These are phyloP conservation scores for Drechslerella coelobrocha DNA, from an alignment of 2,329 filamentous ascomycete species.

Conservation along the genomic window DNA sequence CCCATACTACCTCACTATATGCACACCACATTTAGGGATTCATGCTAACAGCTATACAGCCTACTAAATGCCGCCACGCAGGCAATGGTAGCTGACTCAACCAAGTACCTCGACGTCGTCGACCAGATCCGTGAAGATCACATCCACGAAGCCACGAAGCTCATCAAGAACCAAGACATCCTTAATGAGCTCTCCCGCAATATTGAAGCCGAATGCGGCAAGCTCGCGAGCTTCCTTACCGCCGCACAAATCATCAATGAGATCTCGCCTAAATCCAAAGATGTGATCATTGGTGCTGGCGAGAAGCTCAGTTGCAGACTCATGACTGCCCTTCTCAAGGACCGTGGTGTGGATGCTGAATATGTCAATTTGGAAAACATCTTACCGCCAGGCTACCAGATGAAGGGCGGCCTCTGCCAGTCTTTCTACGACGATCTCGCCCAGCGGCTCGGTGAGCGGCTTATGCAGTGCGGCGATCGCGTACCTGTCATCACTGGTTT, in stretches of 20 bases:
- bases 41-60: slow-evolving; percentile 54
- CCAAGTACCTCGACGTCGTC: slow-evolving; percentile 66
- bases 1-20: slow-evolving; percentile 1
- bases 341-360: slow-evolving; percentile 79
- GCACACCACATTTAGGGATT: background rate
- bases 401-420: slow-evolving; percentile 67
- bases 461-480: slow-evolving; percentile 69
- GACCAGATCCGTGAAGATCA: slow-evolving; percentile 84
- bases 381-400: slow-evolving; percentile 68
- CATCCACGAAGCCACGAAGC: slow-evolving; percentile 71
- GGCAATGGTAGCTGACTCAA: slow-evolving; percentile 61
- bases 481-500: slow-evolving; percentile 82
- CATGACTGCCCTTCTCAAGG: slow-evolving; percentile 83
- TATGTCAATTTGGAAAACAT: slow-evolving; percentile 89
- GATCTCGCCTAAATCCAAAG: slow-evolving; percentile 78
- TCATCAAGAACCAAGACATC: slow-evolving; percentile 67
- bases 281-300: slow-evolving; percentile 90
- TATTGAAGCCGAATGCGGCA: slow-evolving; percentile 79
- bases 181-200: slow-evolving; percentile 68
- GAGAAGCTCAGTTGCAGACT: slow-evolving; percentile 95
- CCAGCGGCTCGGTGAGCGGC: slow-evolving; percentile 68
- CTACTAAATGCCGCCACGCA: slow-evolving; percentile 62
- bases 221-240: slow-evolving; percentile 76
- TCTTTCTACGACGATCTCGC: slow-evolving; percentile 74
- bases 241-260: slow-evolving; percentile 69